phyloP scores from a whole-genome alignment of 345 rosid species.

The Erysimum cheiranthoides region DNA sequence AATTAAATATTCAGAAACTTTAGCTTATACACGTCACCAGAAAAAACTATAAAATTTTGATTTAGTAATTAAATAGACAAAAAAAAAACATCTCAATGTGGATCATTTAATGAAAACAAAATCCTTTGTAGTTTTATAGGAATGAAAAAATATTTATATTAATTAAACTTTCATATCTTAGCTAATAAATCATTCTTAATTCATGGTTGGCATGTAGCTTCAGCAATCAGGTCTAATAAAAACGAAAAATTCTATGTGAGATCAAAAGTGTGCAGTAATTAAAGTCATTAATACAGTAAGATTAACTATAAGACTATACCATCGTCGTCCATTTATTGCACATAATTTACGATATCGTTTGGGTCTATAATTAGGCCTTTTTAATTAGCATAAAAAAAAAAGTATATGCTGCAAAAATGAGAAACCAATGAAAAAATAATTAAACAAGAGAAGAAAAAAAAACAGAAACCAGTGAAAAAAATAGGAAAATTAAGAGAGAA shows the following conservation, averaged over 20 bases:
- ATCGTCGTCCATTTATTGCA: background rate
- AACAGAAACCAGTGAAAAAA: conserved; percentile 5
- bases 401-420: conserved; percentile 11
- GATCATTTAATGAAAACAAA: conserved; percentile 17
- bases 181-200: conserved; percentile 6
- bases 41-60: background rate
- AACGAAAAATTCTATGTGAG: background rate
- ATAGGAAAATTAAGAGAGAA: background rate
- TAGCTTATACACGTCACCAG: background rate
- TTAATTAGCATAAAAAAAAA: background rate
- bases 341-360: conserved; percentile 27
- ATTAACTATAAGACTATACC: background rate
- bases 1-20: background rate
- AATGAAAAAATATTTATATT: too few species aligned
- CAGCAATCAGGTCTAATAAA: conserved; percentile 26
- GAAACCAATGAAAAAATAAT: too few species aligned
- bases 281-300: conserved; percentile 5
- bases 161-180: background rate
- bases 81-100: background rate
- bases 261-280: conserved; percentile 24
- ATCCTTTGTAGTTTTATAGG: background rate
- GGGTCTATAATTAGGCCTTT: conserved; percentile 24
- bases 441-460: too few species aligned
- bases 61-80: background rate
- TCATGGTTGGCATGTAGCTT: conserved; percentile 21